Conservation (phyloP, 805 yeast species). For the Lipomyces sp. region DNA sequence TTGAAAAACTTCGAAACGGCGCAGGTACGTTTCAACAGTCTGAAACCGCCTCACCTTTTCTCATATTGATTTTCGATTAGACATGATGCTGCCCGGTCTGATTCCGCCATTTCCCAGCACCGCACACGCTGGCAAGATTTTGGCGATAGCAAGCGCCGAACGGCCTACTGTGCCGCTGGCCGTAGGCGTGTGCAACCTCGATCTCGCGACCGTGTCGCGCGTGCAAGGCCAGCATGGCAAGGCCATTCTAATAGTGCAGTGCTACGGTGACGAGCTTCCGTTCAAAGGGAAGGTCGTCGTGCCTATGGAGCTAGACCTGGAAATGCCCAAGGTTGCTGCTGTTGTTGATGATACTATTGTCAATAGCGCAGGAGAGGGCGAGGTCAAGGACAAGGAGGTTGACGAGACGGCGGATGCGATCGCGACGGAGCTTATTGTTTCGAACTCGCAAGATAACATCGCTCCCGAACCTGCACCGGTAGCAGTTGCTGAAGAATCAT, state of each 20-base stretch:
- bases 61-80: too few relatives aligned
- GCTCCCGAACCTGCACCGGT: slow-evolving; percentile 9
- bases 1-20: slow-evolving; percentile 67
- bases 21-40: slow-evolving; percentile 48
- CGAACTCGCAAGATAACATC: slow-evolving; percentile 12
- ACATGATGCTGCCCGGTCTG: slow-evolving; percentile 45
- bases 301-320: slow-evolving; percentile 43
- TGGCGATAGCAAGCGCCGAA: slow-evolving; percentile 63
- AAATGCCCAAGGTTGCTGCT: slow-evolving; percentile 23
- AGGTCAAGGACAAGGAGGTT: slow-evolving; percentile 5
- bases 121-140: slow-evolving; percentile 53
- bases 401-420: slow-evolving; percentile 4
- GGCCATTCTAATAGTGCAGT: slow-evolving; percentile 72
- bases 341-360: slow-evolving; percentile 19
- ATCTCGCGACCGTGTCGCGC: slow-evolving; percentile 43
- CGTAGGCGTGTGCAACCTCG: slow-evolving; percentile 58
- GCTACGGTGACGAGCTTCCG: slow-evolving; percentile 61
- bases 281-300: slow-evolving; percentile 42
- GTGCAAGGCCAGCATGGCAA: slow-evolving; percentile 63
- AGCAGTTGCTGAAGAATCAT: slow-evolving; percentile 12
- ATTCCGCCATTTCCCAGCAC: slow-evolving; percentile 55
- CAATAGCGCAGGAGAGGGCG: slow-evolving; percentile 5
- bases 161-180: slow-evolving; percentile 66
- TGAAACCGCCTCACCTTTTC: background rate
- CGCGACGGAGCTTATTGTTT: background rate